Base-by-base conservation (phyloP, 1,284 basidiomycete species). In the Bondarzewia mesenterica region DNA sequence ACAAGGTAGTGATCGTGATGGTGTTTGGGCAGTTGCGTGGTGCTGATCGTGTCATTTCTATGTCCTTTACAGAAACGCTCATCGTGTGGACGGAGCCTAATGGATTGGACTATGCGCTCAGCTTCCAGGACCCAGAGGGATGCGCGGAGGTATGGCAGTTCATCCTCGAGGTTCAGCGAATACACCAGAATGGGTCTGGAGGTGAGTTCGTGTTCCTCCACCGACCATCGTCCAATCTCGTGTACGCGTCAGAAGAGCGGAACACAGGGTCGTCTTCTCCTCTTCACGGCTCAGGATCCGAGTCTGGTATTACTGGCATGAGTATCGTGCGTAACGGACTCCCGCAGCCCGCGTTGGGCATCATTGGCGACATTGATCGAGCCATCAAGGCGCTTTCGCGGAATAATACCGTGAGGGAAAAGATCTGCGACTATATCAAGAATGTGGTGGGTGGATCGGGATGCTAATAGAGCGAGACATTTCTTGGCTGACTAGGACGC, bases 81-180 rank as follows among this genome's bases (percentile, higher is more conserved):
- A 97, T 99, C 54, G 95, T 99, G 12, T 99, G 95, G 95, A 99
- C 95, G 1, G 95, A 98, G 63, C 90, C 89, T 0, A 86, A 93
- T 55, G 91, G 93, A 21, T 82, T 87, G 21, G 95, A 99, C 66
- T 94, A 96, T 66, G 96, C 96, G 2, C 74, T 99, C 44, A 96
- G 93, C 56, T 99, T 99, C 60, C 95, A 98, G 63, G 95, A 98
- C 60, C 80, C 91, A 0, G 90, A 95, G 54, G 96, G 95, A 27
- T 99, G 95, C 60, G 77, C 85, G 42, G 95, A 98, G 70, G 90
- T 99, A 43, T 99, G 95, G 95, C 88, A 88, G 59, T 99, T 99
- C 65, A 93, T 99, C 58, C 74, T 81, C 54, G 92, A 97, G 59
- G 93, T 97, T n/a, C 93, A 96, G 63, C 80, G 80, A 53, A 51